Conservation (phyloP, 2,329 filamentous ascomycete genomes). For the Incumbomyces lentus region DNA sequence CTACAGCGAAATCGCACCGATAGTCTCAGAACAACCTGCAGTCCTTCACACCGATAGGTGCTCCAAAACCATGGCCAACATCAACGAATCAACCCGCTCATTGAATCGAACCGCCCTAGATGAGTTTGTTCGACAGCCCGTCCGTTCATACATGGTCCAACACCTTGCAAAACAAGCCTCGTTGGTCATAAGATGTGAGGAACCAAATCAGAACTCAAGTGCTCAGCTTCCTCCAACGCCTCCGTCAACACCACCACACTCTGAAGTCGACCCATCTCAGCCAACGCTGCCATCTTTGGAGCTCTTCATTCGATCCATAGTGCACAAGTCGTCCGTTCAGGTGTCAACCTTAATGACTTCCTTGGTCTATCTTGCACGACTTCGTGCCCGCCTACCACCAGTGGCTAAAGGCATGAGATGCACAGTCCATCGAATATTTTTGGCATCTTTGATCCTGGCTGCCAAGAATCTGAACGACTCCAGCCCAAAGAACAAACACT, state of each 20-base stretch:
- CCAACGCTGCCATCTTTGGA: slow-evolving; percentile 64
- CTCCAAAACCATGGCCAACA: slow-evolving; percentile 8
- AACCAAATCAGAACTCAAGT: slow-evolving; percentile 38
- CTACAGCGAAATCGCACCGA: neutral
- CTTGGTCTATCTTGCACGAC: slow-evolving; percentile 79
- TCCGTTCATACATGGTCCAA: slow-evolving; percentile 38
- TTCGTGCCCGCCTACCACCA: slow-evolving; percentile 76
- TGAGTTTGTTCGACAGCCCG: slow-evolving; percentile 38
- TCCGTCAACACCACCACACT: slow-evolving; percentile 47
- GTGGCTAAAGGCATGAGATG: slow-evolving; percentile 94
- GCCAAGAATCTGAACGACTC: slow-evolving; percentile 99
- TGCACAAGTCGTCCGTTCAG: slow-evolving; percentile 89
- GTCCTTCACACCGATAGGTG: neutral
- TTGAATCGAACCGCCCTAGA: slow-evolving; percentile 36
- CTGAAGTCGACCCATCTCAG: slow-evolving; percentile 26
- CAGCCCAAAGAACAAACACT: slow-evolving; percentile 99
- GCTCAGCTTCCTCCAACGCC: slow-evolving; percentile 41
- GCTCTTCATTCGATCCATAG: slow-evolving; percentile 82
- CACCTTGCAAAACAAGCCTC: slow-evolving; percentile 38
- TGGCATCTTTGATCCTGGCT: slow-evolving; percentile 51
- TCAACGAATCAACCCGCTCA: slow-evolving; percentile 15
- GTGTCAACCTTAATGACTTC: slow-evolving; percentile 96
- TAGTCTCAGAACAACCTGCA: slow-evolving; percentile 3
- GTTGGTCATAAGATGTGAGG: slow-evolving; percentile 40
- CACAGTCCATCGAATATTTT: slow-evolving; percentile 95